Evolutionary conservation across 441 rosid species (phyloP).

Genomic region (Gossypium trilobum): DNA sequence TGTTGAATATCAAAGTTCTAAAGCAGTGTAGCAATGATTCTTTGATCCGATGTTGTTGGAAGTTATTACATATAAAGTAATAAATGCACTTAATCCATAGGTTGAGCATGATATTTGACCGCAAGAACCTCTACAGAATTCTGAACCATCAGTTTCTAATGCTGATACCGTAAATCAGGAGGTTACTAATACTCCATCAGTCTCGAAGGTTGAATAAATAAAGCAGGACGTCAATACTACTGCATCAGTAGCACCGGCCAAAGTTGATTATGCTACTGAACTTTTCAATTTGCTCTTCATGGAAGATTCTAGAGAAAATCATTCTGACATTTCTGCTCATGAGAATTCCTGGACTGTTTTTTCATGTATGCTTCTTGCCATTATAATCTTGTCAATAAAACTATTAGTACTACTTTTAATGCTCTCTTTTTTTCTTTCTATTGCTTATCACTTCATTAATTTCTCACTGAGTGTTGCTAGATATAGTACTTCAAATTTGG

Average conservation of each 20-base stretch:
- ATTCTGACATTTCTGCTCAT: conserved; percentile 15
- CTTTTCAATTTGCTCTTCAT: conserved; percentile 52
- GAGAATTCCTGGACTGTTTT: conserved; percentile 19
- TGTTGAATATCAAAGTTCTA: background rate
- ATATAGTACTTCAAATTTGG: background rate
- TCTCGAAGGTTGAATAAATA: conserved; percentile 13
- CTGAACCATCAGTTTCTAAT: conserved; percentile 24
- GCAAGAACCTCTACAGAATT: conserved; percentile 22
- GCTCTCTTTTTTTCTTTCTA: background rate
- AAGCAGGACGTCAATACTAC: conserved; percentile 20
- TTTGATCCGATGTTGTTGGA: background rate
- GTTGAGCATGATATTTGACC: conserved; percentile 20
- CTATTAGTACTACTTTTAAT: background rate
- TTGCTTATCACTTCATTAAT: background rate
- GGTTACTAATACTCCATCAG: conserved; percentile 22
- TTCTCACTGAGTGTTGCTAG: background rate
- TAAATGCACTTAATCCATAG: conserved; percentile 19
- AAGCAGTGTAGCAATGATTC: no score
- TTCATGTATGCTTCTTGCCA: conserved; percentile 21
- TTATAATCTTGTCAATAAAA: background rate
- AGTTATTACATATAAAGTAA: background rate
- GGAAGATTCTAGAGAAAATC: conserved; percentile 35
- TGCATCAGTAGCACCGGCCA: conserved; percentile 22
- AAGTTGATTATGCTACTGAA: conserved; percentile 57
- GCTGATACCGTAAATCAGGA: conserved; percentile 25